Conservation (phyloP, 208 protist species). For the Trypanosoma scelopori region DNA sequence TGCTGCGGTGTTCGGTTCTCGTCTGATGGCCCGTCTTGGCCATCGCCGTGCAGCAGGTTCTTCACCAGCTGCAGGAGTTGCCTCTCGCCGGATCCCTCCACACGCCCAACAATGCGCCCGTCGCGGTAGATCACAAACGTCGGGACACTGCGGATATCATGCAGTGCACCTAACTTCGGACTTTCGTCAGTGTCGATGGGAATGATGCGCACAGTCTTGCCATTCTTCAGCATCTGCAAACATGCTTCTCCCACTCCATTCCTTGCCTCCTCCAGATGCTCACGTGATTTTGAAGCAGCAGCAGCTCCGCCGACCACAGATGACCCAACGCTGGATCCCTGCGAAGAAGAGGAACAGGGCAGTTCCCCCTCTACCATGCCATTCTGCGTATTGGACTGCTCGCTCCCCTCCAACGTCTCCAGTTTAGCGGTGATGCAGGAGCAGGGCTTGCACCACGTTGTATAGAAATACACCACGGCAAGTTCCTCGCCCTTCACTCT, state of each 20-base stretch:
- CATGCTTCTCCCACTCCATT: constrained; percentile 15
- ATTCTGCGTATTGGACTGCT: neutral
- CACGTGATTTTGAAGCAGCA: neutral
- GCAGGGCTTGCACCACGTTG: constrained; percentile 65
- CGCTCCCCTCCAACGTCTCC: constrained; percentile 7
- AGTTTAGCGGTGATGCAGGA: constrained; percentile 48
- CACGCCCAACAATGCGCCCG: constrained; percentile 61
- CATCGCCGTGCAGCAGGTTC: constrained; percentile 4
- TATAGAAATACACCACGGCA: constrained; percentile 83
- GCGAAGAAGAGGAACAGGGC: neutral
- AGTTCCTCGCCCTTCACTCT: constrained; percentile 31
- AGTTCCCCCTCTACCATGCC: neutral
- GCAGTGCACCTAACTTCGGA: constrained; percentile 62
- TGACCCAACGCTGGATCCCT: too few relatives aligned
- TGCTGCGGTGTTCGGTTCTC: neutral
- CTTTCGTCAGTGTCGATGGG: constrained; percentile 81
- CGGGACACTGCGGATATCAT: constrained; percentile 84
- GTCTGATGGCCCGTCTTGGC: neutral
- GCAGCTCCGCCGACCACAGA: neutral
- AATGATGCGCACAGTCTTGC: constrained; percentile 36
- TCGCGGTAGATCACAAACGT: constrained; percentile 82
- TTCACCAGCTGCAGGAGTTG: constrained; percentile 56
- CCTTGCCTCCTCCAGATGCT: neutral
- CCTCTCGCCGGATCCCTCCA: constrained; percentile 65
- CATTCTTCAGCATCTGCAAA: constrained; percentile 21